Base-by-base conservation (phyloP, 192 early-diverging fungal genomes). In the Piromyces sp. region DNA sequence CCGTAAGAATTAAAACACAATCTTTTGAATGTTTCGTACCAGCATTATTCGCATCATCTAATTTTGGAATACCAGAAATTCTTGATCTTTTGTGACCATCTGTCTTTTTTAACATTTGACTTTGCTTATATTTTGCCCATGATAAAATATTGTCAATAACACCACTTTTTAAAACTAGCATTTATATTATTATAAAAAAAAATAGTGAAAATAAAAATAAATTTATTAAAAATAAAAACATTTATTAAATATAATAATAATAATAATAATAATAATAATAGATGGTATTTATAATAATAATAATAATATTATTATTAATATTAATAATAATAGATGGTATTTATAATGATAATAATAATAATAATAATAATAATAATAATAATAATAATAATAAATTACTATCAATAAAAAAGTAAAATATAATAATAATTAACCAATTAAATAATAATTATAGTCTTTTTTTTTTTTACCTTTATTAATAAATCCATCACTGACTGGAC, bases 1-100 rank as follows among this genome's bases (percentile, higher is more conserved):
- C 97, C 0, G 97, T 98, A 80, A 99, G 88, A 85, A 99, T 97
- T 80, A 99, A 87, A 26, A 96, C 98, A 86, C 97, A 99, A 14
- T 95, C 81, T 40, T 85, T 84, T 28, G 91, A 90, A 79, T 93
- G 85, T 14, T 87, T 86, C 0, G 90, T 90, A 17, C 97, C 97
- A 22, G 97, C 97, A 80, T 92, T 89, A 84, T 95, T 97, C 36
- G 97, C 97, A 84, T 99, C 97, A 78, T 96, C 96, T 5, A 98
- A 90, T 85, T 98, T 98, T 31, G 93, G 87, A 38, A 99, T 93
- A 79, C 92, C 93, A 0, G 90, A 87, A 58, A 96, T 87, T 7
- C 96, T 88, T 26, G 87, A 85, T 80, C 87, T 85, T 78, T 90
- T 92, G 29, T 85, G 80, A 30, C 96, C 96, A 83, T 97, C 96